These are phyloP conservation scores for Blastobotrys attinorum DNA, from an alignment of 805 yeast species.

Conservation along the genomic window DNA sequence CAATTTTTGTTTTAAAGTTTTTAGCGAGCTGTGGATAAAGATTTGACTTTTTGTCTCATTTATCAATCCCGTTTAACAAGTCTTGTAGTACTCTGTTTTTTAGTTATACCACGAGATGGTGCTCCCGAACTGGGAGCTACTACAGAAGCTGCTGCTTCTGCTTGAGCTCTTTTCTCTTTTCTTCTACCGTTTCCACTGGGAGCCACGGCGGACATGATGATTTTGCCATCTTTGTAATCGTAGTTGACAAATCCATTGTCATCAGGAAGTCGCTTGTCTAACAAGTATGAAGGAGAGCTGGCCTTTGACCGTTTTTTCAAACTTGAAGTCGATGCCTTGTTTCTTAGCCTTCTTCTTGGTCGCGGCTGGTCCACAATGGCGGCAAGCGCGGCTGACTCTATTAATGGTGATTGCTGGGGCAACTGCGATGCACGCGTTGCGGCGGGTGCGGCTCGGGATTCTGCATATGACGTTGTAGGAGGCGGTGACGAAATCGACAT, in stretches of 20 bases:
- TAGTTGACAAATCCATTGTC: constrained; percentile 15
- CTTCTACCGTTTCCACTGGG: constrained; percentile 13
- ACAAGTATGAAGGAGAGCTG: constrained; percentile 5
- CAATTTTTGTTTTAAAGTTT: too few species aligned
- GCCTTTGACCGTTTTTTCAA: background rate
- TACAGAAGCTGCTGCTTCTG: background rate
- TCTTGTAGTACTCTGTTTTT: too few species aligned
- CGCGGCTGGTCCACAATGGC: too few species aligned
- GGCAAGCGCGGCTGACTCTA: background rate
- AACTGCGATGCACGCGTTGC: background rate
- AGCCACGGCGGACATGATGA: constrained; percentile 17
- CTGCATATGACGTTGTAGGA: background rate
- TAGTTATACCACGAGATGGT: background rate
- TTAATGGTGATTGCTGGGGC: background rate
- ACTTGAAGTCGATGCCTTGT: background rate
- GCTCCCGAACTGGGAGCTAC: too few species aligned
- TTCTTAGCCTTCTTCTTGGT: background rate
- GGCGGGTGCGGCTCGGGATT: background rate
- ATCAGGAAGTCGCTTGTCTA: constrained; percentile 11
- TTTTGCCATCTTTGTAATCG: constrained; percentile 11
- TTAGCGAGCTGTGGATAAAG: too few species aligned
- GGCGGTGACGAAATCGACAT: background rate
- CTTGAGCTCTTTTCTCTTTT: constrained; percentile 1
- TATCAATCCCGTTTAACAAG: too few species aligned
- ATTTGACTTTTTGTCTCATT: too few species aligned